Percentiles rank a stretch among this genome's conserved stretches.
phyloP scores from a whole-genome alignment of 768 basidiomycete genomes.

The Agrocybe pediades region DNA sequence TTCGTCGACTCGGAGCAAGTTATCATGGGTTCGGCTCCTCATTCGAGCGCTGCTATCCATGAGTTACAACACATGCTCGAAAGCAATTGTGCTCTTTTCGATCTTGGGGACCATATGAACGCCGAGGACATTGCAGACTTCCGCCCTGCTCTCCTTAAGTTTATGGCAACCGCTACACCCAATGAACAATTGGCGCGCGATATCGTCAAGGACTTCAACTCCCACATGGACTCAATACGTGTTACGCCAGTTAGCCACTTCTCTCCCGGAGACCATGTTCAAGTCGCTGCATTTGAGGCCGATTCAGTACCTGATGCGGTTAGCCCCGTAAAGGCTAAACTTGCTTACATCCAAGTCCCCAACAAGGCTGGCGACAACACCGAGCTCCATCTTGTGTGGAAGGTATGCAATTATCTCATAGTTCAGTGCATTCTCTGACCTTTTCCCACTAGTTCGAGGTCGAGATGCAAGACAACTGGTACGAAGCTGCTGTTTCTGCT shows the following conservation, averaged over 20 bases:
- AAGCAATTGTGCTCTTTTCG: slow-evolving; percentile 60
- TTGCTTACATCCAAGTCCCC: slow-evolving; percentile 85
- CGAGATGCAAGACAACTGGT: slow-evolving; percentile 96
- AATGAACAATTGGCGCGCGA: slow-evolving; percentile 45
- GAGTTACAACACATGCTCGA: slow-evolving; percentile 46
- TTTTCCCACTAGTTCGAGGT: slow-evolving; percentile 69
- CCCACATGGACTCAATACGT: slow-evolving; percentile 52
- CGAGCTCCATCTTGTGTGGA: slow-evolving; percentile 80
- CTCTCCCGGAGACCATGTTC: slow-evolving; percentile 39
- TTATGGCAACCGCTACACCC: slow-evolving; percentile 78
- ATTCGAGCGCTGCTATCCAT: slow-evolving; percentile 8
- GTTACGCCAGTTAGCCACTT: slow-evolving; percentile 44
- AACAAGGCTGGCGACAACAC: slow-evolving; percentile 55
- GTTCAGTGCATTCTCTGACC: slow-evolving; percentile 6
- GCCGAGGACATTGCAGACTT: slow-evolving; percentile 39
- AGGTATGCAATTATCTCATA: slow-evolving; percentile 37
- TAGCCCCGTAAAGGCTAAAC: slow-evolving; percentile 75
- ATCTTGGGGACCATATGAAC: slow-evolving; percentile 39
- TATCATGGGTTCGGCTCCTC: slow-evolving; percentile 28
- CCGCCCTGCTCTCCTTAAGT: slow-evolving; percentile 67
- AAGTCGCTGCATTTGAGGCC: slow-evolving; percentile 41
- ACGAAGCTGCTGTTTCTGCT: slow-evolving; percentile 84
- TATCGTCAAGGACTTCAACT: slow-evolving; percentile 50
- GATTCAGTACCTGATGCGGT: slow-evolving; percentile 75
- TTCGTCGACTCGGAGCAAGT: slow-evolving; percentile 34